Base-by-base conservation (phyloP, 2,329 filamentous ascomycete species). In the Aspergillus thermomutatus region DNA sequence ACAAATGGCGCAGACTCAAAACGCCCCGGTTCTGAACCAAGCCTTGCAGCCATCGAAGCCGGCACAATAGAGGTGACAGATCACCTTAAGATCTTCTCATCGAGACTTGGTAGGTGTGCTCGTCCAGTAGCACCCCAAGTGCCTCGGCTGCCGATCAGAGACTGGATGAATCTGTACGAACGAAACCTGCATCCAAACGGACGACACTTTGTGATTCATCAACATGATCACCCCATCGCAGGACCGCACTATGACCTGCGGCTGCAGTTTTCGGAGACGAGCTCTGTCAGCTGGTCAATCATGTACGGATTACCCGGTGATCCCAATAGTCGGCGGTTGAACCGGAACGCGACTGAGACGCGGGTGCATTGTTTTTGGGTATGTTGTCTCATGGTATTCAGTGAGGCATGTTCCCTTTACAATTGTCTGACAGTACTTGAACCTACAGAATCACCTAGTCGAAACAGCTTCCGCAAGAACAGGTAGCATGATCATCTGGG, bases 221-320 rank as follows among this genome's bases (percentile, higher is more conserved):
- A 91, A 66, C 87, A 91, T 67, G 87, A 89, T 66, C 87, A 90
- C 67, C 88, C 87, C 1, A 70, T 88, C 46, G 86, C 87, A 9
- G 87, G 87, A 25, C 80, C 80, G 1, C 85, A 88, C 67, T 89
- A 90, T 75, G 88, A 90, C 69, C 77, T 90, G 21, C 79, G 87
- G 2, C 75, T 90, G 19, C 87, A 90, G 69, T 87, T 90, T 68
- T 90, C 87, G 28, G 78, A 80, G 56, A 81, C 82, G 0, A 89
- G 87, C 66, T 87, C 85, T 26, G 80, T 83, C 10, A 87, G 83
- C 57, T 90, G 76, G 69, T 83, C 84, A 0, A 79, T 87, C 61
- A 86, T 85, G 83, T 87, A 86, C 64, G 84, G 84, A 1, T 66
- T 84, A 19, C 84, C 83, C 0, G 85, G 83, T 0, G 79, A 86